Base-by-base conservation (phyloP, 345 rosid genomes). In the Citrus hindsii region DNA sequence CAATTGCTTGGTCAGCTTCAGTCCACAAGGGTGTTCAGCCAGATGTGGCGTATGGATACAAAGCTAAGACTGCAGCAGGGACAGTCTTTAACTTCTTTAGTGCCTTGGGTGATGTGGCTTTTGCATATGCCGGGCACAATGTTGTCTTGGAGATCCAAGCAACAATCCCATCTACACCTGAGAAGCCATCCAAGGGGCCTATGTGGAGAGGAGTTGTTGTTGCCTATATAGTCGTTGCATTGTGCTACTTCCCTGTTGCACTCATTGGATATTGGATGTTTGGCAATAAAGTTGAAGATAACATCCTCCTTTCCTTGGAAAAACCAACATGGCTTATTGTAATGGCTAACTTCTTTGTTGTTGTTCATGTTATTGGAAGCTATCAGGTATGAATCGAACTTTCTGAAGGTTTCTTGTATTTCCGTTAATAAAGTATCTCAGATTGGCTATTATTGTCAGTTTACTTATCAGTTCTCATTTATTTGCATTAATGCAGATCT, bases 101-200 rank as follows among this genome's bases (percentile, higher is more conserved):
- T 28, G 94, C 88, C 3, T 75, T 92, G 73, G 97, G 97, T 0
- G 86, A 86, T 2, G 91, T 92, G 35, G 94, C 94, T 62, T 92
- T 89, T 76, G 94, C 97, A 51, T 91, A 92, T 61, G 94, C 97
- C 0, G 97, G 97, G 6, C 97, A 92, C 80, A 91, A 91, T 67
- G 94, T 92, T 53, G 97, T 88, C 35, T 38, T 92, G 80, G 94
- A 92, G 79, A 92, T 92, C 82, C 94, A 92, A 87, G 94, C 94
- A 69, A 92, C 94, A 2, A 92, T 92, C 71, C 97, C 93, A 1
- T 92, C 97, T 30, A 87, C 94, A 16, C 93, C 92, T 0, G 92
- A 88, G 80, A 89, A 87, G 82, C 94, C 97, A 12, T 92, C 97
- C 13, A 93, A 90, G 79, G 80, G 84, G 27, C 95, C 97, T 0